Evolutionary conservation across 139 green algal species (phyloP), one percentile per base, ranked within the genome.

Genomic region (Deuterostichococcus epilithicus): DNA sequence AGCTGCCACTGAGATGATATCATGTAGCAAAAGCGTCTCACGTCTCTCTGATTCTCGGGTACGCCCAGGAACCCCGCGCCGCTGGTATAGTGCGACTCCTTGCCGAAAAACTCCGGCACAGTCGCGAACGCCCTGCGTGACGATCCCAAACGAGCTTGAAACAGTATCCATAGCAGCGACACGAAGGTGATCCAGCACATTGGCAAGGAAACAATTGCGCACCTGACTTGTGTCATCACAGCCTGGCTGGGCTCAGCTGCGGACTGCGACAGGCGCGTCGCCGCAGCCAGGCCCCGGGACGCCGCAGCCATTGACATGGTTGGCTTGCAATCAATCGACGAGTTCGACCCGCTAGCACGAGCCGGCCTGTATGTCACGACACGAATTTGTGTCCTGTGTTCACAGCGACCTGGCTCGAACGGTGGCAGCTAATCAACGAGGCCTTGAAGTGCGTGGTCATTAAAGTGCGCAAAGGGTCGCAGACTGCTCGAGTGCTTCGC

Each of bases 41-140:
- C 28, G 37, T 42, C 28, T 38, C 42, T 25, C 3, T 58, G n/a
- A n/a, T 37, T 75, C 3, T 32, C 52, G 22, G 94, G 94, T 1
- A 94, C 98, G 28, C 94, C 94, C 45, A 98, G 79, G 73, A 98
- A 98, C 18, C 82, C 85, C 13, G 94, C 98, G 68, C 94, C 94
- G 34, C 88, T 85, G 4, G 92, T 94, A 83, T 98, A 97, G 0
- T 83, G 69, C 0, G 88, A 94, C 1, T 91, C 87, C 73, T 90
- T 91, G 78, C 91, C 94, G 82, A 86, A 98, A 74, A 90, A 95
- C 77, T 97, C 91, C 3, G 93, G 92, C 23, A 97, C 84, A 1
- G 52, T 63, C 3, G 52, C 52, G 20, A 63, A 63, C 10, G 52
- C 18, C 20, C 52, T 52, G 42, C 42, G 13, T 52, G n/a, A 52